Conservation (phyloP, 148 eudicot species). For the Amaranthus hypochondriacus region DNA sequence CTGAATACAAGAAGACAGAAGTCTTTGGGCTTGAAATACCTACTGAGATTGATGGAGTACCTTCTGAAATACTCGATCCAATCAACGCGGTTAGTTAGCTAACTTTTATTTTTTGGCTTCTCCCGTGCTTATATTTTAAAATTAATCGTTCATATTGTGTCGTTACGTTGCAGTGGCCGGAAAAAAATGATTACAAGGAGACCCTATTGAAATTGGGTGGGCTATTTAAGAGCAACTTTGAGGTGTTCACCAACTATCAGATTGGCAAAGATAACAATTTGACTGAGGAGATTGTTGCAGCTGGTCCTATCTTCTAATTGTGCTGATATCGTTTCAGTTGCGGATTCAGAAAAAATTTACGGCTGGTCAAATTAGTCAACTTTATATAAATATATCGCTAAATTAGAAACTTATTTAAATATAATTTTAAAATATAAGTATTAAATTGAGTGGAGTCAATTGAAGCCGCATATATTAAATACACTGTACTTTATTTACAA, state of each 20-base stretch:
- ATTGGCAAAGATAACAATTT: constrained; percentile 53
- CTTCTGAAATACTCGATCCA: constrained; percentile 75
- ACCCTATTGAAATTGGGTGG: constrained; percentile 58
- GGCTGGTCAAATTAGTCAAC: no score
- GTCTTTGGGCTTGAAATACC: constrained; percentile 86
- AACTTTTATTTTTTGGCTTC: neutral
- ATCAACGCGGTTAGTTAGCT: constrained; percentile 53
- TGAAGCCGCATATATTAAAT: no score
- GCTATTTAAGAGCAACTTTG: constrained; percentile 66
- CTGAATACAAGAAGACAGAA: constrained; percentile 50
- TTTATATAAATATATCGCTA: no score
- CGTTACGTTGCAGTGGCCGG: constrained; percentile 44
- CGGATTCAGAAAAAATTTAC: neutral
- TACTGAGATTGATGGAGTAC: constrained; percentile 57
- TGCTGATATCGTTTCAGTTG: neutral
- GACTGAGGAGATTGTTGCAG: constrained; percentile 59
- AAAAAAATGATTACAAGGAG: constrained; percentile 50
- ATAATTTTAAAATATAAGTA: no score
- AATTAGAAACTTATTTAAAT: no score
- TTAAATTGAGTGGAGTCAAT: no score
- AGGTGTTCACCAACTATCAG: constrained; percentile 51
- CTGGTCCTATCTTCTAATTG: constrained; percentile 58
- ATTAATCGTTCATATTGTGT: neutral
- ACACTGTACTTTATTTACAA: no score
- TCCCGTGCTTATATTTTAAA: neutral